These are phyloP conservation scores for Emydomyces testavorans DNA, from an alignment of 2,329 filamentous ascomycete genomes.

Conservation along the genomic window DNA sequence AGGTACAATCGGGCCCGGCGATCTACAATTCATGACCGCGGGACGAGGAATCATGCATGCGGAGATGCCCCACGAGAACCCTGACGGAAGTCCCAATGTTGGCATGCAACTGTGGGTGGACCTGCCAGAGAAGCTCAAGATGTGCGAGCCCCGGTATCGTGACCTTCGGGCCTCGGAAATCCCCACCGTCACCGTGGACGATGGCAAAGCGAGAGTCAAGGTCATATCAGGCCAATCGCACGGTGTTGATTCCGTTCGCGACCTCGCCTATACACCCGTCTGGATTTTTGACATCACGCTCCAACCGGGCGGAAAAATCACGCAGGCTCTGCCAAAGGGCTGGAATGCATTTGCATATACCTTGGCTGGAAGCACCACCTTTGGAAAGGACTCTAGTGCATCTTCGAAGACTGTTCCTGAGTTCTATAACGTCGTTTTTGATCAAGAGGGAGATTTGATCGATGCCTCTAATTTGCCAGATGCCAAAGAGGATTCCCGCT, in stretches of 20 bases:
- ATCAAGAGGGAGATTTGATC: slow-evolving; percentile 64
- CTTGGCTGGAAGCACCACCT: slow-evolving; percentile 56
- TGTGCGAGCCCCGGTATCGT: slow-evolving; percentile 82
- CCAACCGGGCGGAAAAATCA: slow-evolving; percentile 63
- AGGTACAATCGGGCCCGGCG: slow-evolving; percentile 75
- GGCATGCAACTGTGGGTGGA: slow-evolving; percentile 96
- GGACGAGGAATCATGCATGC: slow-evolving; percentile 86
- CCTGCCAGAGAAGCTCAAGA: slow-evolving; percentile 62
- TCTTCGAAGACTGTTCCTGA: slow-evolving; percentile 45
- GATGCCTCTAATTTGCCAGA: slow-evolving; percentile 56
- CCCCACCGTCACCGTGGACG: slow-evolving; percentile 58
- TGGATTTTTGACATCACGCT: slow-evolving; percentile 83
- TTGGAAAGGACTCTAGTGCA: slow-evolving; percentile 40
- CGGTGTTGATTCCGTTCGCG: slow-evolving; percentile 74
- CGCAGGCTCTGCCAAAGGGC: slow-evolving; percentile 60
- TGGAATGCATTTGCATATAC: slow-evolving; percentile 91
- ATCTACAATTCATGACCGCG: slow-evolving; percentile 96
- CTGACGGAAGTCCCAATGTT: slow-evolving; percentile 64
- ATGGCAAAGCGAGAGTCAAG: slow-evolving; percentile 66
- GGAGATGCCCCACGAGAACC: slow-evolving; percentile 78
- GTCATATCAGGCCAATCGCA: slow-evolving; percentile 80
- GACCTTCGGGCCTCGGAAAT: slow-evolving; percentile 73
- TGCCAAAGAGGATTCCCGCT: slow-evolving; percentile 44
- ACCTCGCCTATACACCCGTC: slow-evolving; percentile 92
- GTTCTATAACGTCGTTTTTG: slow-evolving; percentile 85